Base-by-base conservation (phyloP, 108 stramenopile species). In the Stephanodiscus minutulus region DNA sequence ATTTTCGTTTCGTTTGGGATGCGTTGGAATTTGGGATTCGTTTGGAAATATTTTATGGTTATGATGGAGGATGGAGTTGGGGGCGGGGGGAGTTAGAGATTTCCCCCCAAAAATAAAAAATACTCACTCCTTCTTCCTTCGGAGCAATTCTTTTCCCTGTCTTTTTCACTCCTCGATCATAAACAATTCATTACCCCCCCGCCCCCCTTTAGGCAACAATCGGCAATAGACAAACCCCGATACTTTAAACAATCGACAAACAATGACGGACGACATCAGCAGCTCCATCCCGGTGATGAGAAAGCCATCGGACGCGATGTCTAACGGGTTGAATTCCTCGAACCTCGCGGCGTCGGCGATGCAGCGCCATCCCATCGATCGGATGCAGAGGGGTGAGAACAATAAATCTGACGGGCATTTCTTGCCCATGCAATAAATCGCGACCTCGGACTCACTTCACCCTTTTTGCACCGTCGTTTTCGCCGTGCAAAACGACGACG, bases 341-440 rank as follows among this genome's bases (percentile, higher is more conserved):
- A 94, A 89, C 71, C 64, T 94, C 47, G 89, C 88, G 20, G 69
- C 81, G n/a, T 50, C 84, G 29, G 93, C 93, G 15, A 43, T 74
- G 53, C 78, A 77, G 64, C 66, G 72, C 36, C 93, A 94, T 79
- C 91, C 93, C 5, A 81, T 94, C 52, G 93, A 94, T 66, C 83
- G 81, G 15, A 68, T 94, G 85, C 93, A 94, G 72, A 67, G 81
- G 78, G 87, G 85, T 88, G 58, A 61, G 73, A 18, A n/a, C 2
- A 37, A 20, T 44, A 4, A 33, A 33, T 33, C n/a, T n/a, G n/a
- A n/a, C n/a, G n/a, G n/a, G n/a, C n/a, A n/a, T n/a, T n/a, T n/a
- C n/a, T n/a, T n/a, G n/a, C n/a, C n/a, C n/a, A n/a, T n/a, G n/a
- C n/a, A n/a, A n/a, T n/a, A n/a, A n/a, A n/a, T n/a, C n/a, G n/a